Evolutionary conservation across 169 alveolate genomes (phyloP).

Genomic region (Plasmodium vinckei): DNA sequence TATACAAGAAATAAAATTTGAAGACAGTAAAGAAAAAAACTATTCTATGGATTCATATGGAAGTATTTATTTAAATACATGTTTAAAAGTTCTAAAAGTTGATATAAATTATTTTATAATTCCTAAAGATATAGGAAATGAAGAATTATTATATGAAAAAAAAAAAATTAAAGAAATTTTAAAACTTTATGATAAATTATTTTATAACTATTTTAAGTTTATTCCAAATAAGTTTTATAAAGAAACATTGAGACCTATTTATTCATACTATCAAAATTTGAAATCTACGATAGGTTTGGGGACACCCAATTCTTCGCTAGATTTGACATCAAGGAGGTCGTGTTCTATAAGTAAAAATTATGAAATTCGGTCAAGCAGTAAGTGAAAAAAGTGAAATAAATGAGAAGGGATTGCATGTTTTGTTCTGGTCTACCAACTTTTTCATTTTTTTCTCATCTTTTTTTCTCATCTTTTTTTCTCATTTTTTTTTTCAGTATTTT

Average conservation of each 20-base stretch:
- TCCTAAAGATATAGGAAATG: conserved; percentile 23
- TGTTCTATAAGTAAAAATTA: conserved; percentile 19
- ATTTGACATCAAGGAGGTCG: conserved; percentile 15
- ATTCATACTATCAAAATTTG: conserved; percentile 71
- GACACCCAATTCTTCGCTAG: conserved; percentile 5
- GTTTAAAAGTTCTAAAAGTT: conserved; percentile 49
- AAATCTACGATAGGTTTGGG: conserved; percentile 35
- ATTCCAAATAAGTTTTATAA: conserved; percentile 73
- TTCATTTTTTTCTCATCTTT: too few relatives aligned
- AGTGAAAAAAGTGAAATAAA: conserved; percentile 10
- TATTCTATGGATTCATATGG: conserved; percentile 71
- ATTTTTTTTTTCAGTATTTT: too few relatives aligned
- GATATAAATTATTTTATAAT: conserved; percentile 30
- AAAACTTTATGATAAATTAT: conserved; percentile 73
- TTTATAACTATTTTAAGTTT: conserved; percentile 71
- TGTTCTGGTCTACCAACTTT: too few relatives aligned
- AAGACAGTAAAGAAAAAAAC: conserved; percentile 69
- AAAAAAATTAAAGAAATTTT: conserved; percentile 75
- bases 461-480: too few relatives aligned
- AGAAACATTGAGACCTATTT: conserved; percentile 74
- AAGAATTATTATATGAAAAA: conserved; percentile 53
- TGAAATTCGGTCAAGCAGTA: conserved; percentile 33
- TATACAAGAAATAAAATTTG: conserved; percentile 65
- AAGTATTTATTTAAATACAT: conserved; percentile 40
- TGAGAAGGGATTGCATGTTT: neutral